Percentiles rank a stretch among this genome's conserved stretches.
Conservation (phyloP, 495 filamentous ascomycete genomes). For the Cudoniella acicularis region DNA sequence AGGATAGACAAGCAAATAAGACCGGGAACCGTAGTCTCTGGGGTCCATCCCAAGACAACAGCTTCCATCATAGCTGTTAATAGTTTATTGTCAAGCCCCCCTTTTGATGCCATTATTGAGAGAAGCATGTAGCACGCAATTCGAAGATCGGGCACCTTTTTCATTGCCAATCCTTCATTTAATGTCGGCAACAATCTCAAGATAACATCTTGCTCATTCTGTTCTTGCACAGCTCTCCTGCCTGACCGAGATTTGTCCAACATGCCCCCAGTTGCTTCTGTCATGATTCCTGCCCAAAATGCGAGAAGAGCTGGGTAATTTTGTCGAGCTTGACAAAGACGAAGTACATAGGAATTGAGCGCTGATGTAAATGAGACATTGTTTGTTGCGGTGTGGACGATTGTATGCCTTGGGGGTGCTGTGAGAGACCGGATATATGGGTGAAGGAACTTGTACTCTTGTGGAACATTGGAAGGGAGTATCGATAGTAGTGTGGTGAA, state of each 20-base stretch:
- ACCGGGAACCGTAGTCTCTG: constrained; percentile 66
- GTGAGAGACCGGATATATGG: constrained; percentile 75
- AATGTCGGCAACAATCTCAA: constrained; percentile 70
- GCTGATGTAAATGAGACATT: constrained; percentile 65
- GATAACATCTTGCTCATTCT: constrained; percentile 75
- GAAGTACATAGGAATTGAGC: constrained; percentile 71
- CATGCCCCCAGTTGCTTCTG: constrained; percentile 76
- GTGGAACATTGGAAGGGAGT: constrained; percentile 65
- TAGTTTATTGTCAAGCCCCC: constrained; percentile 66
- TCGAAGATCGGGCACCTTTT: constrained; percentile 68
- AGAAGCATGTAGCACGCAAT: constrained; percentile 88
- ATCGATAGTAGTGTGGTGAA: constrained; percentile 82
- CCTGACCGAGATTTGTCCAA: constrained; percentile 72
- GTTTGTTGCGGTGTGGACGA: constrained; percentile 75
- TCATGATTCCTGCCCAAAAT: constrained; percentile 83
- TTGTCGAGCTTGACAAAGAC: constrained; percentile 59
- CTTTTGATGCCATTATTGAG: constrained; percentile 78
- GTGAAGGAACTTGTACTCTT: constrained; percentile 76
- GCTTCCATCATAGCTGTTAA: constrained; percentile 82
- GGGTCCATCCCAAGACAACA: constrained; percentile 68
- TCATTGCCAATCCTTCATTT: constrained; percentile 69
- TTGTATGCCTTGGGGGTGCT: constrained; percentile 69
- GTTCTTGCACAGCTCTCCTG: constrained; percentile 58
- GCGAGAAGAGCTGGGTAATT: constrained; percentile 72
- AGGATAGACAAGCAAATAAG: constrained; percentile 77